Percentiles rank a stretch among this genome's conserved stretches.
Evolutionary conservation across 805 yeast genomes (phyloP).

Genomic region (Wickerhamiella galacta): DNA sequence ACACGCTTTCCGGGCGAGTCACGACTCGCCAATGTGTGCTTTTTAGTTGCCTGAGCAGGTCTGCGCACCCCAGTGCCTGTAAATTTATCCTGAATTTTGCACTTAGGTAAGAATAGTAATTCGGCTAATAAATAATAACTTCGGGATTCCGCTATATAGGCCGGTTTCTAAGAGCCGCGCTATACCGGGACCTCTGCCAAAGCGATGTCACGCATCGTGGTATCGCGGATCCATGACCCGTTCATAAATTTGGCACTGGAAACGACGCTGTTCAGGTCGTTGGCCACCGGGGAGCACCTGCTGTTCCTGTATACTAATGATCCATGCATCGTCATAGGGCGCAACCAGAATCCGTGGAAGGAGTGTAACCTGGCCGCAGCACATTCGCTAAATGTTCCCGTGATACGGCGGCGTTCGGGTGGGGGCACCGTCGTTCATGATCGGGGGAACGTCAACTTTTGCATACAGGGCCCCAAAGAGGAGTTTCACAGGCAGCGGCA

Average conservation of each 20-base stretch:
- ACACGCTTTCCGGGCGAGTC: background rate
- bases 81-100: too few relatives aligned
- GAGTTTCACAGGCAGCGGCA: conserved; percentile 41
- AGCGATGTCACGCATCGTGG: conserved; percentile 35
- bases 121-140: too few relatives aligned
- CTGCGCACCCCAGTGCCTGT: too few relatives aligned
- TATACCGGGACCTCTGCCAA: too few relatives aligned
- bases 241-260: conserved; percentile 67
- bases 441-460: conserved; percentile 70
- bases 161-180: too few relatives aligned
- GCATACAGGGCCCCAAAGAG: conserved; percentile 54
- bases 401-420: conserved; percentile 70
- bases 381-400: conserved; percentile 35
- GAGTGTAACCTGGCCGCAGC: conserved; percentile 54
- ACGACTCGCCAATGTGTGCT: too few relatives aligned
- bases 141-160: too few relatives aligned
- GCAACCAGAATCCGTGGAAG: conserved; percentile 89
- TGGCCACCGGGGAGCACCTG: conserved; percentile 27
- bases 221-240: conserved; percentile 50
- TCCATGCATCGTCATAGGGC: conserved; percentile 86
- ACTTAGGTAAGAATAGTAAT: too few relatives aligned
- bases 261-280: conserved; percentile 45
- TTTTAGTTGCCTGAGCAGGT: too few relatives aligned
- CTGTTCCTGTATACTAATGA: conserved; percentile 58
- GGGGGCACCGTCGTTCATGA: conserved; percentile 98